Percentiles rank a stretch among this genome's conserved stretches.
Evolutionary conservation across 2,329 filamentous ascomycete species (phyloP).

Genomic region (Raffaelea ambrosiae): DNA sequence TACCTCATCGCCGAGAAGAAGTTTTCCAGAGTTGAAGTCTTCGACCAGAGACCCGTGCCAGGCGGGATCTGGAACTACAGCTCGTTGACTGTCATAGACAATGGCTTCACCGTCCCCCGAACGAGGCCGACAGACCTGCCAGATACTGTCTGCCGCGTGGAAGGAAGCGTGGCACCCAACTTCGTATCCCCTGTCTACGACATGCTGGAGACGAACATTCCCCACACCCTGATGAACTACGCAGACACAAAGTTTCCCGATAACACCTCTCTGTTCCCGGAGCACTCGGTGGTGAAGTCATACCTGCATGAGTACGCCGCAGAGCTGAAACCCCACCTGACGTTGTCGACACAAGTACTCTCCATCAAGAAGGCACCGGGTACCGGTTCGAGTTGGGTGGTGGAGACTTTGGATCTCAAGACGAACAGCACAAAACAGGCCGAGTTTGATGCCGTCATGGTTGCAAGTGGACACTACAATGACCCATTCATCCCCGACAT

Average conservation of each 20-base stretch:
- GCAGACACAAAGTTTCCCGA: conserved; percentile 51
- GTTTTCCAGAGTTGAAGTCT: conserved; percentile 58
- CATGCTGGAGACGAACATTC: conserved; percentile 67
- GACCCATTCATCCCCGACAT: conserved; percentile 54
- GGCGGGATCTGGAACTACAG: conserved; percentile 71
- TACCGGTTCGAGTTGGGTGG: neutral
- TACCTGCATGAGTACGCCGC: conserved; percentile 59
- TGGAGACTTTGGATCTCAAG: conserved; percentile 15
- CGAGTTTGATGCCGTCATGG: conserved; percentile 53
- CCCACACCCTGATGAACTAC: conserved; percentile 62
- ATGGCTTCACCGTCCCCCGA: conserved; percentile 16
- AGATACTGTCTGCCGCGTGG: conserved; percentile 32
- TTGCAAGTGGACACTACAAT: conserved; percentile 58
- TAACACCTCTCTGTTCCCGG: conserved; percentile 57
- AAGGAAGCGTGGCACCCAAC: conserved; percentile 21
- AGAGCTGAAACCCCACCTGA: conserved; percentile 48
- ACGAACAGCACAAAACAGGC: conserved; percentile 14
- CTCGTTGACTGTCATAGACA: conserved; percentile 12
- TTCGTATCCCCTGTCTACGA: conserved; percentile 68
- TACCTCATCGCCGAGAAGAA: conserved; percentile 55
- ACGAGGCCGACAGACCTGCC: conserved; percentile 20
- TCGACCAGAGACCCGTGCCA: conserved; percentile 56
- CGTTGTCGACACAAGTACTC: conserved; percentile 55
- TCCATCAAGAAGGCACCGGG: conserved; percentile 14
- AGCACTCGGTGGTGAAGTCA: conserved; percentile 50